phyloP scores from a whole-genome alignment of 495 filamentous ascomycete genomes.

The Aspergillus sparsus region DNA sequence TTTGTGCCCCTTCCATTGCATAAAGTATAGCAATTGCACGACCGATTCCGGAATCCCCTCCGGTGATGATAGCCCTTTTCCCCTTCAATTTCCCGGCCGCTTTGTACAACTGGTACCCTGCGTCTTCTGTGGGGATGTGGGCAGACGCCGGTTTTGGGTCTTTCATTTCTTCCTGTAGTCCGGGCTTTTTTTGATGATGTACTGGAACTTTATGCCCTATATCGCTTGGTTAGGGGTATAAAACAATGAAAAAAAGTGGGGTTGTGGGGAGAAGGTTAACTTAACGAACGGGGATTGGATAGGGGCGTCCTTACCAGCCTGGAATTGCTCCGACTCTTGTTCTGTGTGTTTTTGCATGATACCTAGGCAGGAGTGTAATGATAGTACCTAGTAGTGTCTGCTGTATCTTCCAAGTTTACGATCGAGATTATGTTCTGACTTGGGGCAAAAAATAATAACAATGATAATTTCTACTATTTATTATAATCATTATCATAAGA shows the following conservation, averaged over 20 bases:
- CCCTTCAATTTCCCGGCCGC: slow-evolving; percentile 74
- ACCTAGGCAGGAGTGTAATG: background rate
- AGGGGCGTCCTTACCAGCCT: slow-evolving; percentile 15
- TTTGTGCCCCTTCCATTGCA: slow-evolving; percentile 80
- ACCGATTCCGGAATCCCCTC: slow-evolving; percentile 82
- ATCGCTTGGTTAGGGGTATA: background rate
- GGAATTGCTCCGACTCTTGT: slow-evolving; percentile 17
- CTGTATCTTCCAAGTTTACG: no score
- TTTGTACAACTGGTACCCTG: slow-evolving; percentile 73
- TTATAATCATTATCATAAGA: no score
- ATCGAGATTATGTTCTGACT: no score
- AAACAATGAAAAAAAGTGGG: no score
- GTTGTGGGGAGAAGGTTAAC: no score
- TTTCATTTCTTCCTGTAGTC: slow-evolving; percentile 65
- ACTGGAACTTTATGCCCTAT: slow-evolving; percentile 70
- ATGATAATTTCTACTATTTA: no score
- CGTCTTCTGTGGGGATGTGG: slow-evolving; percentile 68
- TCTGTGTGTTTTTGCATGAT: slow-evolving; percentile 19
- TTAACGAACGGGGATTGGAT: background rate
- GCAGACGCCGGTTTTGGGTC: slow-evolving; percentile 62
- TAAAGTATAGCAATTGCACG: slow-evolving; percentile 76
- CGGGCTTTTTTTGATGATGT: slow-evolving; percentile 66
- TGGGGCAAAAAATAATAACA: no score
- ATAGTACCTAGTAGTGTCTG: no score
- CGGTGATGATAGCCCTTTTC: slow-evolving; percentile 78